Conservation (phyloP, 1,284 basidiomycete genomes). For the Anthracocystis walkeri region DNA sequence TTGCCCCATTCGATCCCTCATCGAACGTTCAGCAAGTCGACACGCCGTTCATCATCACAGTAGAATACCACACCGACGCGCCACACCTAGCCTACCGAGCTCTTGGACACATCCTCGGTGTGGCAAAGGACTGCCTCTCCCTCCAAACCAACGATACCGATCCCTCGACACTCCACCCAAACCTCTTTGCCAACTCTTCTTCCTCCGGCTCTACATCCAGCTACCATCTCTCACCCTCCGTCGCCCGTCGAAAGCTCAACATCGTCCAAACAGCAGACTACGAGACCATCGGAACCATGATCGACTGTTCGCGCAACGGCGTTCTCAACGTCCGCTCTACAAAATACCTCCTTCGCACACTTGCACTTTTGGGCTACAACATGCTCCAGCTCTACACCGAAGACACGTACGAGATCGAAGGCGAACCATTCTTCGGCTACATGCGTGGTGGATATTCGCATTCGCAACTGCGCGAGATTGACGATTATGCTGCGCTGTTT, state of each 20-base stretch:
- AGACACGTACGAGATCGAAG: conserved; percentile 69
- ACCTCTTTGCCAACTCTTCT: conserved; percentile 21
- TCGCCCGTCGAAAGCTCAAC: conserved; percentile 33
- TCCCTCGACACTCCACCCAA: conserved; percentile 12
- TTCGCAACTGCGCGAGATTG: conserved; percentile 66
- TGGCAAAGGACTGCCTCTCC: conserved; percentile 27
- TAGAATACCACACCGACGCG: conserved; percentile 23
- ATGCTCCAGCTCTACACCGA: conserved; percentile 68
- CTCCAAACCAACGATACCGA: not conserved
- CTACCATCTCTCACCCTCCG: conserved; percentile 21
- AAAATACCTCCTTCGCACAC: conserved; percentile 63
- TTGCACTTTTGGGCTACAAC: conserved; percentile 69
- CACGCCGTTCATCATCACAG: conserved; percentile 14
- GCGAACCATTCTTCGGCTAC: conserved; percentile 71
- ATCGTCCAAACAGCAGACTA: conserved; percentile 43
- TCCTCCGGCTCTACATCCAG: not conserved
- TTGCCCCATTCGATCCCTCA: conserved; percentile 14
- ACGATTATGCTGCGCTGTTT: conserved; percentile 64
- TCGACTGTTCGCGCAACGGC: conserved; percentile 70
- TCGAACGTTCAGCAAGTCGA: not conserved
- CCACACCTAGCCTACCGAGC: conserved; percentile 51
- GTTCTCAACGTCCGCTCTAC: conserved; percentile 65
- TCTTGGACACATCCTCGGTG: conserved; percentile 53
- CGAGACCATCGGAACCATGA: conserved; percentile 69
- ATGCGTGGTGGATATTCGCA: conserved; percentile 63